A percentile compares a stretch with the other conserved stretches of the same genome.
These are phyloP conservation scores for Prunus mume DNA, from an alignment of 306 rosid species.

Conservation along the genomic window DNA sequence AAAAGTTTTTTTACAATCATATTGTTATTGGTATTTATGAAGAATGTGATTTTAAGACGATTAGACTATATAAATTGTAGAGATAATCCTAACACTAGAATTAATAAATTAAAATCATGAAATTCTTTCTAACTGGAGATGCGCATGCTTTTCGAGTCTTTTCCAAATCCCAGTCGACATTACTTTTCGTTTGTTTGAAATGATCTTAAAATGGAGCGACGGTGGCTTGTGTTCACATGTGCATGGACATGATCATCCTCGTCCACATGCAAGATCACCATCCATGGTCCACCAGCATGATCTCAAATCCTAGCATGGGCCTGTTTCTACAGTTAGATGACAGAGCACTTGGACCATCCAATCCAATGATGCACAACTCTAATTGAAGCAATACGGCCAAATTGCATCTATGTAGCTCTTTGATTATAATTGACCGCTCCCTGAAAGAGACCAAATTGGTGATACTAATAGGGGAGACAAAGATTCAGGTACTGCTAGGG, in stretches of 20 bases:
- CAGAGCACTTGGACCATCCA: slow-evolving; percentile 10
- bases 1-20: not conserved
- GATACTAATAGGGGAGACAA: slow-evolving; percentile 29
- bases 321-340: slow-evolving; percentile 16
- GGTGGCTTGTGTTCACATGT: slow-evolving; percentile 14
- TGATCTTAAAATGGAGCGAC: slow-evolving; percentile 5
- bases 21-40: not conserved
- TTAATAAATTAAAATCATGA: not conserved
- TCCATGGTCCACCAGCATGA: slow-evolving; percentile 4
- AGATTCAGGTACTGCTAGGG: slow-evolving; percentile 36
- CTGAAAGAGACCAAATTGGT: slow-evolving; percentile 3
- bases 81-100: not conserved
- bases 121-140: not conserved
- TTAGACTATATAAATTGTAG: not conserved
- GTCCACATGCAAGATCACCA: not conserved
- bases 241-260: not conserved
- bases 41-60: not conserved
- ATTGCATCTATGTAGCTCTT: not conserved
- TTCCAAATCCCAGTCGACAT: not conserved
- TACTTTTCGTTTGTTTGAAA: slow-evolving; percentile 11
- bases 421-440: slow-evolving; percentile 19
- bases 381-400: slow-evolving; percentile 2
- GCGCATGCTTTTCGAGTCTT: not conserved
- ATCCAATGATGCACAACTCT: not conserved
- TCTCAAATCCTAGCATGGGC: slow-evolving; percentile 4